Percentiles rank a stretch among this genome's conserved stretches.
These are phyloP conservation scores for Cyclotella cryptica DNA, from an alignment of 108 stramenopile genomes.

Conservation along the genomic window DNA sequence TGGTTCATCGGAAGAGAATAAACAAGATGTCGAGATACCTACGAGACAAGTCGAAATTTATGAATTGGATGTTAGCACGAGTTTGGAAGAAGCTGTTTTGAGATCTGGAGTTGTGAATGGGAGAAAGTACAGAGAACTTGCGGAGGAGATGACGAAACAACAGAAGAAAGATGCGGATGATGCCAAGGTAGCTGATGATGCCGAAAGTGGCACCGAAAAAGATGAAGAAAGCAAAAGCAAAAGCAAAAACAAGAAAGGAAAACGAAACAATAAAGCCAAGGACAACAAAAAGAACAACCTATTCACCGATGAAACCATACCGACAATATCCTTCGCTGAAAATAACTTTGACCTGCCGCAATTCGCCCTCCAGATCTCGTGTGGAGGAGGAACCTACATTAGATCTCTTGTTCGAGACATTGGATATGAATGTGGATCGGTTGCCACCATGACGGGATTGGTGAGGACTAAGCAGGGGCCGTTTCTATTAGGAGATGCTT, in stretches of 20 bases:
- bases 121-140: slow-evolving; percentile 33
- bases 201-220: not conserved
- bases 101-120: slow-evolving; percentile 47
- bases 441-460: slow-evolving; percentile 89
- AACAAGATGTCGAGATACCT: slow-evolving; percentile 45
- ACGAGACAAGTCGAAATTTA: slow-evolving; percentile 60
- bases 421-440: slow-evolving; percentile 69
- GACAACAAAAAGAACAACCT: slow-evolving; percentile 11
- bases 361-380: slow-evolving; percentile 82
- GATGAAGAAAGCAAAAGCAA: not conserved
- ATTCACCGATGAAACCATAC: slow-evolving; percentile 39
- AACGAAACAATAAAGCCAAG: slow-evolving; percentile 17
- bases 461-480: slow-evolving; percentile 88
- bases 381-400: slow-evolving; percentile 93
- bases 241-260: slow-evolving; percentile 25
- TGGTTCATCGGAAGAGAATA: slow-evolving; percentile 7
- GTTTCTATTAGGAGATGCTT: slow-evolving; percentile 70
- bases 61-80: slow-evolving; percentile 33
- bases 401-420: slow-evolving; percentile 89
- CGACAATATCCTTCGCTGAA: slow-evolving; percentile 11
- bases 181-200: not conserved
- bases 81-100: slow-evolving; percentile 23
- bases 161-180: slow-evolving; percentile 25
- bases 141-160: slow-evolving; percentile 10
- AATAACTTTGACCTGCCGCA: slow-evolving; percentile 51